Base-by-base conservation (phyloP, 2,329 filamentous ascomycete genomes). In the Fusarium sp. region DNA sequence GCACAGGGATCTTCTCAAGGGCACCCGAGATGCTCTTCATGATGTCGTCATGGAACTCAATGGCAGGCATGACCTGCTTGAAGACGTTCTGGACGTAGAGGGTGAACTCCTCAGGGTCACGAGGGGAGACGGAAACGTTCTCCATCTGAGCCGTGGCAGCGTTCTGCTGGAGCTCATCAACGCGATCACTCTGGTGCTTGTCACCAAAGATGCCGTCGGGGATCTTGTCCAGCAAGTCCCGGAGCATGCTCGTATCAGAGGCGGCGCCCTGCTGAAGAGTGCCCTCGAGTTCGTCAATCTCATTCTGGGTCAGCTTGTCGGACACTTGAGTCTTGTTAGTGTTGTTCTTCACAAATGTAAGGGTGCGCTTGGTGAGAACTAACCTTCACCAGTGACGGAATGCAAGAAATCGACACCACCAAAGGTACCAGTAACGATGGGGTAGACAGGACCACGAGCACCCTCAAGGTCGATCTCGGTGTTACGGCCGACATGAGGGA, bases 331-430 rank as follows among this genome's bases (percentile, higher is more conserved):
- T 1, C 18, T 27, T 16, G 37, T 82, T 62, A 78, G 77, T 54
- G 14, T 27, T 35, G 11, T 41, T 8, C 11, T 35, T 37, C 33
- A n/a, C n/a, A 5, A 52, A 41, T 45, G 14, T 4, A 11, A 20
- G 10, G n/a, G 54, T 14, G 29, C 29, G 13, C 4, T 7, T 41
- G 10, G 29, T 11, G 24, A 35, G 27, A 16, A 76, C 82, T n/a
- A 73, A 89, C 88, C 85, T 85, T 92, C 91, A 68, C 91, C 90
- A 54, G 90, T 94, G 33, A 97, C 95, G 1, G 94, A 97, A 85
- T 97, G 95, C 70, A 98, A 86, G 84, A 98, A 98, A 80, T 98
- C 96, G 16, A 98, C 95, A 73, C 95, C 95, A 71, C 95, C 95
- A 83, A 98, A 98, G 8, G 95, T 98, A 69, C 96, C 95, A 1